These are phyloP conservation scores for Escallonia herrerae DNA, from an alignment of 129 eudicot species.

Conservation along the genomic window DNA sequence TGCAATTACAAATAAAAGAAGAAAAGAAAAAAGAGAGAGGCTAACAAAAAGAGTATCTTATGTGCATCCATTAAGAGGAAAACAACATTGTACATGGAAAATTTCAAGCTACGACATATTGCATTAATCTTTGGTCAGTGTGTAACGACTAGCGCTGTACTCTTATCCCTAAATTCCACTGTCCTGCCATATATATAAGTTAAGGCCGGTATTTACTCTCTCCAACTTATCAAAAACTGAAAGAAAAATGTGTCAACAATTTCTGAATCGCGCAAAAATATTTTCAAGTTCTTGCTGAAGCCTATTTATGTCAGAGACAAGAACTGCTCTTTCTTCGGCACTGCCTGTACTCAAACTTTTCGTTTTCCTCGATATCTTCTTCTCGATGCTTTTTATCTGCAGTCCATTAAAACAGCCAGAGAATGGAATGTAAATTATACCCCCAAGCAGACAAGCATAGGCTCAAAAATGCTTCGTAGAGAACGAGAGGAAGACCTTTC, in stretches of 20 bases:
- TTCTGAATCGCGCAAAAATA: slow-evolving; percentile 14
- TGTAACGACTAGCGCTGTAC: background rate
- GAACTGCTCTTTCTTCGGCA: slow-evolving; percentile 21
- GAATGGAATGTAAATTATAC: background rate
- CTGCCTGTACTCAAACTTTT: slow-evolving; percentile 15
- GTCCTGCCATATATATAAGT: no score
- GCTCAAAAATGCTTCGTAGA: background rate
- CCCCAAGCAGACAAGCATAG: background rate
- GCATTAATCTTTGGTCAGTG: background rate
- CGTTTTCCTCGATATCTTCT: slow-evolving; percentile 18
- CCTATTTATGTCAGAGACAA: slow-evolving; percentile 27
- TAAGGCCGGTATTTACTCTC: no score
- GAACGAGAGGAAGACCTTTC: slow-evolving; percentile 41
- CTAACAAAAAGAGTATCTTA: no score
- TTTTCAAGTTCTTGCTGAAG: slow-evolving; percentile 27
- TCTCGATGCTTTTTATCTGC: slow-evolving; percentile 45
- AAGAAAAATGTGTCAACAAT: background rate
- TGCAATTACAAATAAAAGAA: no score
- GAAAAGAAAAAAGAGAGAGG: no score
- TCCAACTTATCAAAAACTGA: background rate
- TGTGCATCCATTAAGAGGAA: no score
- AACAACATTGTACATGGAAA: no score
- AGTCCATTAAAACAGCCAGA: background rate
- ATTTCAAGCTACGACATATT: no score
- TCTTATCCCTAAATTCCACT: background rate